A percentile compares a stretch with the other conserved stretches of the same genome.
phyloP scores from a whole-genome alignment of 768 basidiomycete genomes.

The Boletus tomentosulus region DNA sequence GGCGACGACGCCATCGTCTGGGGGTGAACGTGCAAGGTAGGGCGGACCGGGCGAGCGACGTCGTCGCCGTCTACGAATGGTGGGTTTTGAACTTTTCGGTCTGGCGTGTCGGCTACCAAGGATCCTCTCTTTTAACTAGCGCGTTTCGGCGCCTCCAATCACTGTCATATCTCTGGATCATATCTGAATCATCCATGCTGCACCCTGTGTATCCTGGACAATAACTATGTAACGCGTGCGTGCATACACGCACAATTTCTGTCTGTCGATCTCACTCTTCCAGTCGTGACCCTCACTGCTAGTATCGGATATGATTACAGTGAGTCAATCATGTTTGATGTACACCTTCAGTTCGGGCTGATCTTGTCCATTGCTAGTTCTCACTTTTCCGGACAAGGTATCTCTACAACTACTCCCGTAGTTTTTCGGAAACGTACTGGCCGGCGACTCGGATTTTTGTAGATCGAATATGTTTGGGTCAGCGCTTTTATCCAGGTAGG shows the following conservation, averaged over 20 bases:
- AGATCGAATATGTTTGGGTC: conserved; percentile 11
- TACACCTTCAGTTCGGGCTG: not conserved
- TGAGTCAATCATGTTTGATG: not conserved
- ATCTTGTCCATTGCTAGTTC: not conserved
- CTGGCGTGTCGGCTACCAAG: too few species aligned
- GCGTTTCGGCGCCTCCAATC: too few species aligned
- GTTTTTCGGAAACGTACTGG: not conserved
- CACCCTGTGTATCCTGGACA: not conserved
- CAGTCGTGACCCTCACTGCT: conserved; percentile 4
- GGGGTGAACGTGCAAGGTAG: too few species aligned
- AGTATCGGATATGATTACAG: conserved; percentile 6
- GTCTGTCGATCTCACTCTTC: not conserved
- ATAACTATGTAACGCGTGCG: conserved; percentile 2
- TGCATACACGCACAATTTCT: not conserved
- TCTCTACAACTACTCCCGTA: not conserved
- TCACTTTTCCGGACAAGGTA: conserved; percentile 10
- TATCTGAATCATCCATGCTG: too few species aligned
- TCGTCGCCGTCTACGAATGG: too few species aligned
- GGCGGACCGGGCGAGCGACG: too few species aligned
- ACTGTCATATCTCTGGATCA: too few species aligned
- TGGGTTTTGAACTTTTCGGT: too few species aligned
- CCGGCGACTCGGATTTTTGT: not conserved
- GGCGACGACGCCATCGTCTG: too few species aligned
- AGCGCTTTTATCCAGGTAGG: not conserved
- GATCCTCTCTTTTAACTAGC: too few species aligned